A percentile compares a stretch with the other conserved stretches of the same genome.
phyloP scores from a whole-genome alignment of 495 filamentous ascomycete species.

The Echria macrotheca region DNA sequence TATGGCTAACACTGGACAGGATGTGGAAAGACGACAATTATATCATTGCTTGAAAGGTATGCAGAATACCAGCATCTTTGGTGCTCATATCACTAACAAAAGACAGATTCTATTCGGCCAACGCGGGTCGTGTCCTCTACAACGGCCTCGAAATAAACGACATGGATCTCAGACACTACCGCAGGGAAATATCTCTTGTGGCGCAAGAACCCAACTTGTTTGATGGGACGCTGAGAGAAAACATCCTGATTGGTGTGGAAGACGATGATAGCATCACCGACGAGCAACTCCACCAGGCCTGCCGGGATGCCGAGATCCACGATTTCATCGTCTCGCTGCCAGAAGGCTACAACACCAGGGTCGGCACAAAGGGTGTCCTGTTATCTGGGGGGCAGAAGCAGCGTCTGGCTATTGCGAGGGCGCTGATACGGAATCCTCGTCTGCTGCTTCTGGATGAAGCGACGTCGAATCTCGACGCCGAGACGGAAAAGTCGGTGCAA shows the following conservation, averaged over 20 bases:
- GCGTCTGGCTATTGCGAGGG: conserved; percentile 67
- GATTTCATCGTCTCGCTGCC: conserved; percentile 53
- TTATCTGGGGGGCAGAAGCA: conserved; percentile 79
- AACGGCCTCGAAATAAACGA: conserved; percentile 43
- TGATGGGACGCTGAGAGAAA: conserved; percentile 56
- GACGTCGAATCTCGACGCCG: conserved; percentile 69
- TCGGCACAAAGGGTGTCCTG: conserved; percentile 58
- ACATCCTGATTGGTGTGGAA: conserved; percentile 52
- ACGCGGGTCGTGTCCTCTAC: conserved; percentile 43
- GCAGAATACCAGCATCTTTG: not conserved
- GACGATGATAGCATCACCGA: conserved; percentile 36
- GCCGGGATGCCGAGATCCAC: conserved; percentile 53
- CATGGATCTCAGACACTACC: conserved; percentile 49
- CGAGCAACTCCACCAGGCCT: conserved; percentile 41
- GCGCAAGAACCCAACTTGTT: conserved; percentile 56
- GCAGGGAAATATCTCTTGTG: conserved; percentile 50
- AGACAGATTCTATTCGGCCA: conserved; percentile 50
- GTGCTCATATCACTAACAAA: not conserved
- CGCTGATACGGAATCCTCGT: conserved; percentile 66
- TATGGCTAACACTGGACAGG: conserved; percentile 33
- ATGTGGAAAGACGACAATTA: conserved; percentile 68
- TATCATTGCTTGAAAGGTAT: conserved; percentile 56
- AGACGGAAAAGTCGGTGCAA: conserved; percentile 69
- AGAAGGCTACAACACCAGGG: conserved; percentile 55
- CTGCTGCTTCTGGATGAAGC: conserved; percentile 77